Evolutionary conservation across 805 yeast genomes (phyloP).

Genomic region (Myxozyma udenii): DNA sequence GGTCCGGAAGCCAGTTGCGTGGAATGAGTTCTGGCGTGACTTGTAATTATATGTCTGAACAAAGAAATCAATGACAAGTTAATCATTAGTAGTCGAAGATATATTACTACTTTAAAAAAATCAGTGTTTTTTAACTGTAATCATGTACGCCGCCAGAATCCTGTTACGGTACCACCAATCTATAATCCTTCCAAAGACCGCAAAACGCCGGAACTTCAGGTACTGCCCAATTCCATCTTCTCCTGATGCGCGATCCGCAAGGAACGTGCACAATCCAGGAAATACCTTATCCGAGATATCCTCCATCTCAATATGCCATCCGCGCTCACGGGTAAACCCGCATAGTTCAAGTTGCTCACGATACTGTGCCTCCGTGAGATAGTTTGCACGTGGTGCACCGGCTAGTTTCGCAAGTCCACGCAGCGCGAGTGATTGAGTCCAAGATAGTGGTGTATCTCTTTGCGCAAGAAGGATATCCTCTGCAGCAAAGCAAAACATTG

Average conservation of each 20-base stretch:
- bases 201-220: constrained; percentile 12
- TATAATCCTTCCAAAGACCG: constrained; percentile 12
- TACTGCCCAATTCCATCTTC: constrained; percentile 6
- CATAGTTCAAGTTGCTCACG: not conserved
- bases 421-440: not conserved
- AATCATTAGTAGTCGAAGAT: too few relatives aligned
- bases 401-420: constrained; percentile 6
- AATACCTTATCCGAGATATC: constrained; percentile 22
- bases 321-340: constrained; percentile 13
- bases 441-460: not conserved
- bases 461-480: constrained; percentile 13
- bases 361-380: constrained; percentile 11
- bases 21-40: constrained; percentile 61
- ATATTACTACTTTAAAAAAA: not conserved
- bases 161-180: constrained; percentile 19
- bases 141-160: constrained; percentile 12
- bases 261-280: constrained; percentile 17
- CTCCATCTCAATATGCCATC: constrained; percentile 14
- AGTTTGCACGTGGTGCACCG: constrained; percentile 16
- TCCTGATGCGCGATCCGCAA: constrained; percentile 6
- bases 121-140: constrained; percentile 2
- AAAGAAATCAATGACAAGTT: too few relatives aligned
- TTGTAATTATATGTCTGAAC: constrained; percentile 2
- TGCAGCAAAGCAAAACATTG: constrained; percentile 14
- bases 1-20: constrained; percentile 70